These are phyloP conservation scores for Porcisia deanei DNA, from an alignment of 208 protist genomes.

Conservation along the genomic window DNA sequence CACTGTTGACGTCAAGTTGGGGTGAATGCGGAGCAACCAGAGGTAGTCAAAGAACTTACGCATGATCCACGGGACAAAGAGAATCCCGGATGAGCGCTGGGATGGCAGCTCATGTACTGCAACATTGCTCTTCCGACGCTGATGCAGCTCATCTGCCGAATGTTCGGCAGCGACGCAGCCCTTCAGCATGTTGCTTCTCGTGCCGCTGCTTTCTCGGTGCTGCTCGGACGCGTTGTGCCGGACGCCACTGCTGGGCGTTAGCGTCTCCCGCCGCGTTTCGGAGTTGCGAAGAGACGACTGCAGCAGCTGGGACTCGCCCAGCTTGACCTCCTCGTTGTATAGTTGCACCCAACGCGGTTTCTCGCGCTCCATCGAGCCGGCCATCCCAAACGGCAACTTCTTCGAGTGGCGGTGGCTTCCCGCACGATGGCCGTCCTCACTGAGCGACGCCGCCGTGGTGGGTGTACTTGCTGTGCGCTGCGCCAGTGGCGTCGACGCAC, in stretches of 20 bases:
- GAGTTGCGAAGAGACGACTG: neutral
- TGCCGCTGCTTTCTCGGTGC: neutral
- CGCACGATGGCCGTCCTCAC: constrained; percentile 5
- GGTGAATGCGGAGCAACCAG: constrained; percentile 75
- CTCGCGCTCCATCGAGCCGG: constrained; percentile 15
- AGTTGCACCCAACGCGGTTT: constrained; percentile 47
- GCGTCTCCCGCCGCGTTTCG: constrained; percentile 10
- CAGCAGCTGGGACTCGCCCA: constrained; percentile 12
- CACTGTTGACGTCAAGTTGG: constrained; percentile 71
- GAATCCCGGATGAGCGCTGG: constrained; percentile 34
- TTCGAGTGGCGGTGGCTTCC: neutral
- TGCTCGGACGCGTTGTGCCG: neutral
- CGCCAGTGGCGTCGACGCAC: neutral
- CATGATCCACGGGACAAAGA: constrained; percentile 79
- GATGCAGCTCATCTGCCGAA: neutral
- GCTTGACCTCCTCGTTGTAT: constrained; percentile 36
- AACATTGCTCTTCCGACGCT: neutral
- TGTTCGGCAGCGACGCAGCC: neutral
- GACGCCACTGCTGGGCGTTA: constrained; percentile 6
- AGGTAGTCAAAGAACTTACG: constrained; percentile 78
- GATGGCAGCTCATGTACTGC: neutral
- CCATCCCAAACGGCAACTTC: neutral
- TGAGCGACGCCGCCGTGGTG: neutral
- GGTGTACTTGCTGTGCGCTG: neutral
- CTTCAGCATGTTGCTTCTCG: neutral